phyloP scores from a whole-genome alignment of 192 early-diverging fungal species.

The Thamnidium elegans region DNA sequence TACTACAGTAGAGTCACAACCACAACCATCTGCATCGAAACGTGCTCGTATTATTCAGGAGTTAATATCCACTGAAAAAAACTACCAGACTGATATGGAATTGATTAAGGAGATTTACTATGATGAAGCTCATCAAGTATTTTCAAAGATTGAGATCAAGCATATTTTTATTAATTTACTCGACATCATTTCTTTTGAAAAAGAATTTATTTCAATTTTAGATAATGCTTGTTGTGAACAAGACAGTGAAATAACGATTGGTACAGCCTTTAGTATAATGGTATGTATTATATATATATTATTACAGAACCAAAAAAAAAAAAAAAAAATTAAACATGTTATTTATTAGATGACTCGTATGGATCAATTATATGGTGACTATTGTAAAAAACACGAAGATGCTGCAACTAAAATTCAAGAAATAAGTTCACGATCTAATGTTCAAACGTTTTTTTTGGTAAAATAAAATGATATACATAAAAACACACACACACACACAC shows the following conservation, averaged over 20 bases:
- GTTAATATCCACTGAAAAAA: slow-evolving; percentile 72
- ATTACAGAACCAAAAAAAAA: slow-evolving; percentile 22
- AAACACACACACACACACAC: slow-evolving; percentile 26
- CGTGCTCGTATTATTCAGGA: slow-evolving; percentile 60
- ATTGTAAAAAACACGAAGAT: slow-evolving; percentile 76
- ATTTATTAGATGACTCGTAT: slow-evolving; percentile 31
- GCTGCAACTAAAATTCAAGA: slow-evolving; percentile 62
- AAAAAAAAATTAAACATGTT: slow-evolving; percentile 9
- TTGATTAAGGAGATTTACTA: slow-evolving; percentile 70
- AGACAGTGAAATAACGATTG: slow-evolving; percentile 34
- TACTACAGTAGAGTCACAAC: neutral
- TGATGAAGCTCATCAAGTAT: slow-evolving; percentile 53
- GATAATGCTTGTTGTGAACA: slow-evolving; percentile 47
- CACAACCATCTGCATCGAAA: neutral
- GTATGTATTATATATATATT: slow-evolving; percentile 10
- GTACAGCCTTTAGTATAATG: slow-evolving; percentile 52
- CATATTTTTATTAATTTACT: slow-evolving; percentile 78
- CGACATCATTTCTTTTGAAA: slow-evolving; percentile 65
- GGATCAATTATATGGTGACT: slow-evolving; percentile 64
- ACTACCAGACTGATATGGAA: slow-evolving; percentile 72
- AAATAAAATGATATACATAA: slow-evolving; percentile 19
- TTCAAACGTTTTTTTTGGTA: slow-evolving; percentile 51
- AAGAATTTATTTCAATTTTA: slow-evolving; percentile 63
- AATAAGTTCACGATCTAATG: slow-evolving; percentile 37
- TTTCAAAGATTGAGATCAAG: slow-evolving; percentile 58